A percentile compares a stretch with the other conserved stretches of the same genome.
Conservation (phyloP, 345 rosid genomes). For the Rhizophora apiculata region DNA sequence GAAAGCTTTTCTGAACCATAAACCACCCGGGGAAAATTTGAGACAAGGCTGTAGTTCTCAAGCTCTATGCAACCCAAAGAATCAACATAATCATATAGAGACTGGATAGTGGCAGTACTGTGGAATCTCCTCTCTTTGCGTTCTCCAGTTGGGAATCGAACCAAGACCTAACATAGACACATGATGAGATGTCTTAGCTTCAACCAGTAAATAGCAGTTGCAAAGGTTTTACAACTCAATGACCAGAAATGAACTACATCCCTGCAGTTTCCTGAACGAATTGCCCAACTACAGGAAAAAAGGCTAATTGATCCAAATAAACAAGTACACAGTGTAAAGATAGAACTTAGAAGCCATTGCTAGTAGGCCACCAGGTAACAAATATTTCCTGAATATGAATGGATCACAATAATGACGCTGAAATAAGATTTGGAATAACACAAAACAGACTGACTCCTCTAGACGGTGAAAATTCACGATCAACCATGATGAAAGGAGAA, state of each 20-base stretch:
- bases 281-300: too few relatives aligned
- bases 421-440: neutral
- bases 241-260: neutral
- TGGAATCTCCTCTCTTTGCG: conserved; percentile 92
- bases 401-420: neutral
- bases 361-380: too few relatives aligned
- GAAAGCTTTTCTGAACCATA: conserved; percentile 67
- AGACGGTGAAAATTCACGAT: too few relatives aligned
- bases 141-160: conserved; percentile 86
- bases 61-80: conserved; percentile 77
- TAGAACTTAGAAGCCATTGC: too few relatives aligned
- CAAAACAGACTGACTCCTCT: too few relatives aligned
- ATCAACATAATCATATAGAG: conserved; percentile 81
- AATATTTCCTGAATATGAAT: neutral
- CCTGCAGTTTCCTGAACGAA: too few relatives aligned
- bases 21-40: conserved; percentile 79
- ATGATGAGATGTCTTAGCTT: too few relatives aligned
- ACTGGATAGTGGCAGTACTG: conserved; percentile 50
- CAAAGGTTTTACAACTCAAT: neutral
- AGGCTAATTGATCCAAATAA: too few relatives aligned
- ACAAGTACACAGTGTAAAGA: too few relatives aligned
- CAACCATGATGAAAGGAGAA: too few relatives aligned
- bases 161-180: conserved; percentile 54
- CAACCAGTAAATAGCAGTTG: neutral
- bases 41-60: conserved; percentile 73